Evolutionary conservation across 768 basidiomycete species (phyloP).

Genomic region (Coprinopsis sp.): DNA sequence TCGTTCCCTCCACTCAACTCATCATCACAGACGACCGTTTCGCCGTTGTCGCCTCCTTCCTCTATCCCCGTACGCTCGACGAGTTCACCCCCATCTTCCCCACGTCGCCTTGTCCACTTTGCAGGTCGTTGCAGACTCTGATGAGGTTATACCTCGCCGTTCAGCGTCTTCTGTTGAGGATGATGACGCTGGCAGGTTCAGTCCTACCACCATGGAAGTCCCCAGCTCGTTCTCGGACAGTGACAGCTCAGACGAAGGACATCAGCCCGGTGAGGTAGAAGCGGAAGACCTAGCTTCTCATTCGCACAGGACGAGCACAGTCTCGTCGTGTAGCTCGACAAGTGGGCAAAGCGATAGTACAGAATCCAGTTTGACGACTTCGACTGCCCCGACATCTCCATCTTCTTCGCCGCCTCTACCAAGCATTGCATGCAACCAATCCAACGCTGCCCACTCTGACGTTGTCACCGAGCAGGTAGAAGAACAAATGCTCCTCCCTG

Average conservation of each 20-base stretch:
- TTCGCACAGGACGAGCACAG: not conserved
- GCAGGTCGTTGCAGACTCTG: not conserved
- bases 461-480: no score
- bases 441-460: not conserved
- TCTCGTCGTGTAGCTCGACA: not conserved
- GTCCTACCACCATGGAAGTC: constrained; percentile 3
- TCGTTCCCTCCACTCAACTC: no score
- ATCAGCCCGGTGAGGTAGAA: not conserved
- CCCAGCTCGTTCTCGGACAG: constrained; percentile 3
- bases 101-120: constrained; percentile 1
- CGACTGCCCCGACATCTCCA: not conserved
- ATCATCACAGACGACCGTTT: no score
- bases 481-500: no score
- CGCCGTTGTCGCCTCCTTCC: no score
- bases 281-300: not conserved
- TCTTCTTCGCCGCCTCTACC: constrained; percentile 1
- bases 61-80: not conserved
- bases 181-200: not conserved
- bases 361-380: not conserved
- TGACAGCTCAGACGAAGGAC: constrained; percentile 1
- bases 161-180: no score
- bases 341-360: not conserved
- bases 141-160: not conserved
- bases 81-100: not conserved
- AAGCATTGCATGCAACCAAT: not conserved